These are phyloP conservation scores for Stylonectria norvegica DNA, from an alignment of 2,329 filamentous ascomycete species.

Conservation along the genomic window DNA sequence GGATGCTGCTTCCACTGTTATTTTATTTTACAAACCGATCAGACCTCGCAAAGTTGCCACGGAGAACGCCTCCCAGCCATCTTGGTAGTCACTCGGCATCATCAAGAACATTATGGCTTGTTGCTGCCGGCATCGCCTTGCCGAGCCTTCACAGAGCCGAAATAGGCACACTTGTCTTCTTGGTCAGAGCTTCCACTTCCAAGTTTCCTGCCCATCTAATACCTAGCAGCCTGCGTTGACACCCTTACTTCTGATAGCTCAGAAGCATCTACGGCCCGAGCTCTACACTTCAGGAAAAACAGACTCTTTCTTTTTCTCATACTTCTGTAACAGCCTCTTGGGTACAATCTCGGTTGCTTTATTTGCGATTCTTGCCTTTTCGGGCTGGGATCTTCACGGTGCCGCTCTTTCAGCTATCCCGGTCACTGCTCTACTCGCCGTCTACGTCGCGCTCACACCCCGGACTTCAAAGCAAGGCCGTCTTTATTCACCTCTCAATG, in stretches of 20 bases:
- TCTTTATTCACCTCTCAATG: conserved; percentile 12
- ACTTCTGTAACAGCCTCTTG: conserved; percentile 2
- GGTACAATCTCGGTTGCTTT: conserved; percentile 1
- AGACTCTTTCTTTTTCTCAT: neutral
- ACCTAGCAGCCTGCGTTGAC: conserved; percentile 21
- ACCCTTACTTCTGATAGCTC: conserved; percentile 18
- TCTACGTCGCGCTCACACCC: conserved; percentile 26
- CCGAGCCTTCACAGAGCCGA: conserved; percentile 18
- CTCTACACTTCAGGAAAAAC: neutral
- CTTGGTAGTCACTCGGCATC: neutral
- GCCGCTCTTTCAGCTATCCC: conserved; percentile 26
- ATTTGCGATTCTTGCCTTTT: conserved; percentile 18
- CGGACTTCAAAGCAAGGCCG: neutral
- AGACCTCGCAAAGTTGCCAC: rapidly evolving
- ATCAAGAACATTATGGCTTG: conserved; percentile 8
- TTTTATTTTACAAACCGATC: conserved; percentile 5
- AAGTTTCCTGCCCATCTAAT: neutral
- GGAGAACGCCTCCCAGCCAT: neutral
- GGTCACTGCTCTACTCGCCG: conserved; percentile 24
- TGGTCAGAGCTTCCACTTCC: conserved; percentile 13
- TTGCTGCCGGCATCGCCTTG: conserved; percentile 5
- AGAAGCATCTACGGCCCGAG: conserved; percentile 2
- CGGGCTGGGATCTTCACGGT: conserved; percentile 25
- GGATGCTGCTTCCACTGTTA: conserved; percentile 28
- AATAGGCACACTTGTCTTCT: conserved; percentile 7